These are phyloP conservation scores for Trichoderma sp. DNA, from an alignment of 2,329 filamentous ascomycete genomes.

Conservation along the genomic window DNA sequence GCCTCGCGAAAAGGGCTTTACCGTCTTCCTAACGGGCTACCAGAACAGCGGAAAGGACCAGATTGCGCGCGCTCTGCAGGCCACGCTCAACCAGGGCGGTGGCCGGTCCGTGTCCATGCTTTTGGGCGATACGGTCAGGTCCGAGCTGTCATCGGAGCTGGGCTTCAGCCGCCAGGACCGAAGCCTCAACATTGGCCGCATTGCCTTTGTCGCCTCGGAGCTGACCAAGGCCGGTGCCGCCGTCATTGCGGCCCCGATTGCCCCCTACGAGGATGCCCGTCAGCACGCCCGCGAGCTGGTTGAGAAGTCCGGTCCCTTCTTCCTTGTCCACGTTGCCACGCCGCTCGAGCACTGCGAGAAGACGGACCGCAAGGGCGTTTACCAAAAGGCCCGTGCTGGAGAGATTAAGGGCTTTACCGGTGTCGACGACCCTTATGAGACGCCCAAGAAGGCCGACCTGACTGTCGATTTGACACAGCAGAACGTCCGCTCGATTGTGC, in stretches of 20 bases:
- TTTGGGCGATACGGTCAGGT: constrained; percentile 91
- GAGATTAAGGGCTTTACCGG: constrained; percentile 99
- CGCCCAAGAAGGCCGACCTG: constrained; percentile 76
- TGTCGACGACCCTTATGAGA: constrained; percentile 96
- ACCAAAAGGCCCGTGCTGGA: constrained; percentile 77
- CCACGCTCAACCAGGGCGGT: constrained; percentile 96
- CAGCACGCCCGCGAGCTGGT: constrained; percentile 79
- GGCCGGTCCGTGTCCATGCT: constrained; percentile 93
- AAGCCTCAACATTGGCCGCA: constrained; percentile 91
- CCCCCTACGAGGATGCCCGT: constrained; percentile 81
- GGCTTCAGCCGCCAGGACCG: constrained; percentile 94
- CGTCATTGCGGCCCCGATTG: constrained; percentile 95
- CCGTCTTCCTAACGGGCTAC: constrained; percentile 96
- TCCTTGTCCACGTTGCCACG: constrained; percentile 92
- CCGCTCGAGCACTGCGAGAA: constrained; percentile 90
- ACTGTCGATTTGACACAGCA: constrained; percentile 84
- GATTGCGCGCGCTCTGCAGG: constrained; percentile 91
- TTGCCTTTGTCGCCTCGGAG: constrained; percentile 94
- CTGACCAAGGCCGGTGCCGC: constrained; percentile 90
- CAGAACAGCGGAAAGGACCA: constrained; percentile 97
- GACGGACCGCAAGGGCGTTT: constrained; percentile 92
- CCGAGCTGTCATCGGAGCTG: constrained; percentile 90
- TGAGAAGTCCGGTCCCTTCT: constrained; percentile 88
- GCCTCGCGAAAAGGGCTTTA: constrained; percentile 91
- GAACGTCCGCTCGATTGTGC: constrained; percentile 87